Evolutionary conservation across 2,329 filamentous ascomycete species (phyloP).

Genomic region (Bretziella fagacearum): DNA sequence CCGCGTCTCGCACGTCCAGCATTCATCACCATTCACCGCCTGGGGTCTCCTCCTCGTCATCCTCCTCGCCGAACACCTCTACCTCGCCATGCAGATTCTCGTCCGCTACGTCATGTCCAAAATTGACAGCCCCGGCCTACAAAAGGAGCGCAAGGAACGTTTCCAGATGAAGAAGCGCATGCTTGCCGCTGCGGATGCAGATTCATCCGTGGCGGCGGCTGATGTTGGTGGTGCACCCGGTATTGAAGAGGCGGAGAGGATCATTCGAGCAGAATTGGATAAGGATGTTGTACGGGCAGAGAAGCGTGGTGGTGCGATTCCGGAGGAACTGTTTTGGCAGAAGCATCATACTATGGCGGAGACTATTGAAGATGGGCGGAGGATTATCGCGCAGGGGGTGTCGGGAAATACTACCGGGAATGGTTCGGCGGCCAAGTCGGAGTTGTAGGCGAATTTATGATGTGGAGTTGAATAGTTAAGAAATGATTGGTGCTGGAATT

Average conservation of each 20-base stretch:
- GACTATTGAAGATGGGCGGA: conserved; percentile 38
- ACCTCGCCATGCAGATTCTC: conserved; percentile 57
- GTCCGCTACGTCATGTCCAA: conserved; percentile 60
- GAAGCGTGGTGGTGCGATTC: conserved; percentile 15
- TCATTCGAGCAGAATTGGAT: conserved; percentile 48
- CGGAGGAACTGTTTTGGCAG: conserved; percentile 44
- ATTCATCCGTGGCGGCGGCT: conserved; percentile 39
- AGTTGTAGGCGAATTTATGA: not conserved
- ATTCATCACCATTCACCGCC: conserved; percentile 33
- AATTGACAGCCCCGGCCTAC: conserved; percentile 69
- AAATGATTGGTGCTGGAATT: not conserved
- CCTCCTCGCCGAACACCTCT: conserved; percentile 76
- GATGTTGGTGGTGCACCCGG: conserved; percentile 31
- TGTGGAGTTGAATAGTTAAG: not conserved
- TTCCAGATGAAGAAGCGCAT: conserved; percentile 66
- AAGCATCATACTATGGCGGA: conserved; percentile 41
- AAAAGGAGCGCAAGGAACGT: conserved; percentile 68
- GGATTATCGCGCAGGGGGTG: conserved; percentile 31
- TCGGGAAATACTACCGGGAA: conserved; percentile 17
- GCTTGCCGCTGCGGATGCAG: conserved; percentile 45
- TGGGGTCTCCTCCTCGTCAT: conserved; percentile 73
- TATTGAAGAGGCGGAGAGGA: conserved; percentile 39
- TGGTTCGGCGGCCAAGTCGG: not conserved
- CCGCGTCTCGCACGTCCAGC: conserved; percentile 5
- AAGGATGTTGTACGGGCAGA: conserved; percentile 41